Evolutionary conservation across 1,284 basidiomycete species (phyloP).

Genomic region (Lentinula novae-zelandiae): DNA sequence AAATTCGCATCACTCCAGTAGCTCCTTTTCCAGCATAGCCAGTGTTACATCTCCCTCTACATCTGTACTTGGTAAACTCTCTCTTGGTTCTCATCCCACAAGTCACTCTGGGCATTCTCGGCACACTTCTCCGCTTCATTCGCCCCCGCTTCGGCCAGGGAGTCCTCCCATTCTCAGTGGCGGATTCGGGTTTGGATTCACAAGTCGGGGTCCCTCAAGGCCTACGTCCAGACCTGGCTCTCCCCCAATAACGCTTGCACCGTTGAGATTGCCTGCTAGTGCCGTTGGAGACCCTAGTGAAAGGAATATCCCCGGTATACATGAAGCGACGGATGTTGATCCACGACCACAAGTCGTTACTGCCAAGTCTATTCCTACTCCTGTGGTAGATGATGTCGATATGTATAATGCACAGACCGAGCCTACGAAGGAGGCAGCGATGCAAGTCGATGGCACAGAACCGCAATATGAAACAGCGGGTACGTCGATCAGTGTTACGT

Average conservation of each 20-base stretch:
- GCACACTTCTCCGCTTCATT: conserved; percentile 33
- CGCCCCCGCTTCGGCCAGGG: conserved; percentile 7
- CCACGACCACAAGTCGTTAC: neutral
- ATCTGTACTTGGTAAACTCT: neutral
- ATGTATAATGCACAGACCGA: neutral
- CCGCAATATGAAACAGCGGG: neutral
- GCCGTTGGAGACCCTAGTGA: neutral
- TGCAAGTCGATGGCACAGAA: neutral
- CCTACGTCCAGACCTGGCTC: conserved; percentile 57
- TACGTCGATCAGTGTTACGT: neutral
- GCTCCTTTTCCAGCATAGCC: neutral
- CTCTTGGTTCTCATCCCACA: neutral
- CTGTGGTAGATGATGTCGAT: neutral
- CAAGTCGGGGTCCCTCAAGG: conserved; percentile 28
- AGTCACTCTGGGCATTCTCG: conserved; percentile 3
- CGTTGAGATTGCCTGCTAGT: conserved; percentile 41
- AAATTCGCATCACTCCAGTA: neutral
- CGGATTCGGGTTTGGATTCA: conserved; percentile 2
- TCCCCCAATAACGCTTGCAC: conserved; percentile 69
- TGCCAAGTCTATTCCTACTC: neutral
- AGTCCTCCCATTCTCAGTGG: neutral
- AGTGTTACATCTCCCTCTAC: neutral
- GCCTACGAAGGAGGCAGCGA: neutral
- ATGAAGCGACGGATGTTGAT: neutral
- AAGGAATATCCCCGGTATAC: conserved; percentile 1